Evolutionary conservation across 805 yeast genomes (phyloP), one percentile per base, ranked within the genome.

Genomic region (Saitoella complicata): DNA sequence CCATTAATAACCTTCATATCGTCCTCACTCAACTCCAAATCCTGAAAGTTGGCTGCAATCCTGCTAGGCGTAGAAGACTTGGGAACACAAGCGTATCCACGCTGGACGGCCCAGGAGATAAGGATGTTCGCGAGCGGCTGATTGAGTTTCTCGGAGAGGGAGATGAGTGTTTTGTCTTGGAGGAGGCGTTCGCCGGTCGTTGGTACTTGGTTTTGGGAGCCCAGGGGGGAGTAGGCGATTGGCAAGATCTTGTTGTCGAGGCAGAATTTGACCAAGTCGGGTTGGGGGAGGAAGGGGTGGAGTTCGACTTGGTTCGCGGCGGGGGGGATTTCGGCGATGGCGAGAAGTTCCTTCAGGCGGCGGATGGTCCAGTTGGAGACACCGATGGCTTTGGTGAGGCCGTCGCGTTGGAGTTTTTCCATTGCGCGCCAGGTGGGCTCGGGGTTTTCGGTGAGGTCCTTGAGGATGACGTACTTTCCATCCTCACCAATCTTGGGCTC

Each of bases 281-380:
- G 53, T 50, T 64, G 62, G 53, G 55, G 59, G 51, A 66, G 58
- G 72, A 72, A 71, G 12, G 76, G 75, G 51, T 71, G 73, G 48
- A 70, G 61, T 49, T 67, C 70, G 53, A 82, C 69, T 56, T 82
- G 91, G 57, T 82, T 78, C 33, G 78, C 77, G 1, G 76, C 84
- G 0, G 93, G 84, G 51, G 66, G 69, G 41, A 56, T 50, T 43
- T 49, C 51, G 42, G 60, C 58, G 9, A 57, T 73, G 3, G 69
- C 69, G 38, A 79, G 63, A 39, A 82, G 60, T 56, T 79, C 80
- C 46, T 76, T 70, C 29, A 82, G 58, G 56, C 77, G 84, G 4
- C 59, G 62, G 10, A 60, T 55, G 40, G 84, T 83, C 54, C 69
- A 82, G 62, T 81, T 81, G 6, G 93, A 81, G 10, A 83, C 87